Percentiles rank a stretch among this genome's conserved stretches.
Conservation (phyloP, 2,329 filamentous ascomycete species). For the Exophiala sp. region DNA sequence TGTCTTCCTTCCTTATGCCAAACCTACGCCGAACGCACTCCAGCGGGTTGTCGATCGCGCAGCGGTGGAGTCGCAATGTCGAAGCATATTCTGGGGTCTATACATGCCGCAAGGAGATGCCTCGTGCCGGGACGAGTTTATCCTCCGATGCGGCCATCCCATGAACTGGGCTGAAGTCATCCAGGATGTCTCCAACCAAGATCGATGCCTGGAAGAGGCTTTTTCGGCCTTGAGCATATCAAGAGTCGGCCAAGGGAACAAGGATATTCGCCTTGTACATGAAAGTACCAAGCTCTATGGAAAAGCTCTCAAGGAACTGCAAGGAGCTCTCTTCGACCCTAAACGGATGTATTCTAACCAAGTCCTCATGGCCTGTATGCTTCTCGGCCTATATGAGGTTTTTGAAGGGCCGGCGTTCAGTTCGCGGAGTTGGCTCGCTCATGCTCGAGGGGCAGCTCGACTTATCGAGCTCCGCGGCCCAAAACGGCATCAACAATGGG, state of each 20-base stretch:
- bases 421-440: constrained; percentile 24
- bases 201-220: constrained; percentile 20
- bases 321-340: constrained; percentile 34
- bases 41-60: constrained; percentile 19
- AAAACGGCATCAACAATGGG: constrained; percentile 14
- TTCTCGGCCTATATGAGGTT: constrained; percentile 34
- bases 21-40: constrained; percentile 15
- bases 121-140: constrained; percentile 19
- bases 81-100: constrained; percentile 23
- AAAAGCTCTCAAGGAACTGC: constrained; percentile 34
- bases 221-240: constrained; percentile 27
- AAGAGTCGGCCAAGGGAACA: constrained; percentile 26
- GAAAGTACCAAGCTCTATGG: constrained; percentile 35
- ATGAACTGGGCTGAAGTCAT: constrained; percentile 27
- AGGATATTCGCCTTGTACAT: constrained; percentile 28
- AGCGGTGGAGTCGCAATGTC: constrained; percentile 23
- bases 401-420: constrained; percentile 23
- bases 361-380: constrained; percentile 36
- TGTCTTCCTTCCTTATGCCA: constrained; percentile 18
- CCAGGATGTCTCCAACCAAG: constrained; percentile 18
- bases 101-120: constrained; percentile 24
- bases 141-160: constrained; percentile 22
- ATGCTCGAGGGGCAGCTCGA: constrained; percentile 25
- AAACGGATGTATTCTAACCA: constrained; percentile 34
- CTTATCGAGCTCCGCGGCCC: constrained; percentile 25